phyloP scores from a whole-genome alignment of 768 basidiomycete species.

The Hygrocybe punicea region DNA sequence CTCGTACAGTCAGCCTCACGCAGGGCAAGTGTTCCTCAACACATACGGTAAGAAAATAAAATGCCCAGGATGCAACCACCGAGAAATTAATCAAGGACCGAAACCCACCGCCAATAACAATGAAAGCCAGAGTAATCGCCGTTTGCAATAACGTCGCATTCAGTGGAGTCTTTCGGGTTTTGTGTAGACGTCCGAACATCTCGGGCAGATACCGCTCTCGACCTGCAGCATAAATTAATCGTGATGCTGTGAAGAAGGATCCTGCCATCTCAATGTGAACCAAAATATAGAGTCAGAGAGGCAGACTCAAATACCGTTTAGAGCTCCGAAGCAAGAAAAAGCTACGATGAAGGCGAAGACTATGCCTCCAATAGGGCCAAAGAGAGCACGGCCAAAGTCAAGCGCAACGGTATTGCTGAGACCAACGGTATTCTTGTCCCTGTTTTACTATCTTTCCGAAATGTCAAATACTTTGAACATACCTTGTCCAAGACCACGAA shows the following conservation, averaged over 20 bases:
- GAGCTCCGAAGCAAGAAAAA: constrained; percentile 90
- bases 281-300: constrained; percentile 10
- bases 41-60: constrained; percentile 80
- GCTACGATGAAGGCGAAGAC: constrained; percentile 90
- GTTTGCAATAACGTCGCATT: constrained; percentile 85
- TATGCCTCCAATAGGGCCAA: constrained; percentile 82
- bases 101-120: constrained; percentile 86
- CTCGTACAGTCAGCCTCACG: not conserved
- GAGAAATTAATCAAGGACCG: constrained; percentile 86
- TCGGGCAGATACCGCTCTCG: constrained; percentile 84
- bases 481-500: constrained; percentile 90
- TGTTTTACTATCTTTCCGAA: not conserved
- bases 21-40: not conserved
- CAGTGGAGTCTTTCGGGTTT: constrained; percentile 74
- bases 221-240: constrained; percentile 85
- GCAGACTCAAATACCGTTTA: constrained; percentile 62
- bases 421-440: constrained; percentile 54
- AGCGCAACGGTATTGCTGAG: constrained; percentile 83
- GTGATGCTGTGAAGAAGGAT: constrained; percentile 71
- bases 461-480: constrained; percentile 7
- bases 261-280: constrained; percentile 36
- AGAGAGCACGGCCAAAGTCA: constrained; percentile 86
- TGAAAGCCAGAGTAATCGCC: constrained; percentile 68
- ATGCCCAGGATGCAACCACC: constrained; percentile 82
- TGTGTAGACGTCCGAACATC: constrained; percentile 75